Conservation (phyloP, 225 moss, liverwort and hornwort species). For the Asterella californica region DNA sequence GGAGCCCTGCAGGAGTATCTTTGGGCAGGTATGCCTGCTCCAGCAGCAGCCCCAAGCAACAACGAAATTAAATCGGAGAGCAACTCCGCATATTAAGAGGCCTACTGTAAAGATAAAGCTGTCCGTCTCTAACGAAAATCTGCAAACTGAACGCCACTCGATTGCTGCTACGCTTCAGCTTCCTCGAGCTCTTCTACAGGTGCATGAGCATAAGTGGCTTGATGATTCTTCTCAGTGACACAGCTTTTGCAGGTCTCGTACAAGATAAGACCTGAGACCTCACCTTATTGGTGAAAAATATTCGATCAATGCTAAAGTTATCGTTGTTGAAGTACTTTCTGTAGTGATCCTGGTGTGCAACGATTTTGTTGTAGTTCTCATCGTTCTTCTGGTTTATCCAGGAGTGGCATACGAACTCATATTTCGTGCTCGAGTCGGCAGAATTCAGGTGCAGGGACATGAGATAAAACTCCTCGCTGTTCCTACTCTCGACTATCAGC, state of each 20-base stretch:
- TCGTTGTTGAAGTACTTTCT: conserved; percentile 8
- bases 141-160: background rate
- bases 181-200: no score
- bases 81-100: no score
- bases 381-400: conserved; percentile 9
- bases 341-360: background rate
- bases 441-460: conserved; percentile 35
- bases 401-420: conserved; percentile 18
- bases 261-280: background rate
- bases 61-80: background rate
- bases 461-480: conserved; percentile 52
- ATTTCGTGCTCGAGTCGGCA: background rate
- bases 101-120: no score
- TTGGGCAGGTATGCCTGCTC: conserved; percentile 53
- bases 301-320: conserved; percentile 46
- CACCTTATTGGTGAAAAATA: conserved; percentile 63
- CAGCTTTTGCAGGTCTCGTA: no score
- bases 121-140: background rate
- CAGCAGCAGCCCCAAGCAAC: background rate
- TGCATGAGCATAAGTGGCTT: background rate
- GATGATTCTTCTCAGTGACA: no score
- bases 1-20: conserved; percentile 53
- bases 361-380: background rate
- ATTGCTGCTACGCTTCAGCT: background rate
- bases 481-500: conserved; percentile 43